phyloP scores from a whole-genome alignment of 352 stramenopile genomes.

The Globisporangium cederbergense region DNA sequence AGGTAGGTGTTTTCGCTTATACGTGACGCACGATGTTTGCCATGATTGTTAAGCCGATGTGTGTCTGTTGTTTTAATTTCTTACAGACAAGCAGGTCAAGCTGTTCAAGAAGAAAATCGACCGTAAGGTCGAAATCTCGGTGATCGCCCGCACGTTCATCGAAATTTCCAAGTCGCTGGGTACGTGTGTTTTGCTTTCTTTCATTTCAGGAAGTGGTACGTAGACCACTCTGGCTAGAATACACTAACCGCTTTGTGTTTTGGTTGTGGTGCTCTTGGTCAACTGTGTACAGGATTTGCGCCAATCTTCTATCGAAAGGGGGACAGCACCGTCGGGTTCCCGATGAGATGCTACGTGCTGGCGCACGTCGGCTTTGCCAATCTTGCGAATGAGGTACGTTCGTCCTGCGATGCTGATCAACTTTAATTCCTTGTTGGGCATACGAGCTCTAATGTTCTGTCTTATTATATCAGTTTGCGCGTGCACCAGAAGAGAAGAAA shows the following conservation, averaged over 20 bases:
- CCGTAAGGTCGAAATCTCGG: conserved; percentile 24
- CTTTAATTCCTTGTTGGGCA: too few relatives aligned
- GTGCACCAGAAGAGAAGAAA: conserved; percentile 34
- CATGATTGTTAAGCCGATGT: background rate
- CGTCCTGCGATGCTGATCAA: background rate
- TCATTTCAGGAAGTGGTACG: too few relatives aligned
- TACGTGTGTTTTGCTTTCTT: conserved; percentile 8
- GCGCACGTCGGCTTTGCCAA: conserved; percentile 41
- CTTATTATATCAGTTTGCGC: conserved; percentile 27
- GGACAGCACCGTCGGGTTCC: conserved; percentile 30
- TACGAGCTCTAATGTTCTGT: background rate
- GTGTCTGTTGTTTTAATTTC: background rate
- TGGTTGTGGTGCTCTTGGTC: background rate
- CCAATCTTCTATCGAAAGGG: conserved; percentile 51
- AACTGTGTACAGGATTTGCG: conserved; percentile 26
- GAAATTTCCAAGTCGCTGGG: conserved; percentile 32
- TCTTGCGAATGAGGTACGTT: conserved; percentile 47
- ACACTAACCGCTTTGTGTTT: background rate
- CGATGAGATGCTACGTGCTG: conserved; percentile 36
- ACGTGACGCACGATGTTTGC: background rate
- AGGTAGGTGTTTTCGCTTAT: conserved; percentile 21
- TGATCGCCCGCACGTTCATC: conserved; percentile 35
- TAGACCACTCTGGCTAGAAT: too few relatives aligned
- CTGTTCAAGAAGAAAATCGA: conserved; percentile 25
- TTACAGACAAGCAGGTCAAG: conserved; percentile 35